Percentiles rank a stretch among this genome's conserved stretches.
phyloP scores from a whole-genome alignment of 441 rosid genomes.

The Mallotus japonicus region DNA sequence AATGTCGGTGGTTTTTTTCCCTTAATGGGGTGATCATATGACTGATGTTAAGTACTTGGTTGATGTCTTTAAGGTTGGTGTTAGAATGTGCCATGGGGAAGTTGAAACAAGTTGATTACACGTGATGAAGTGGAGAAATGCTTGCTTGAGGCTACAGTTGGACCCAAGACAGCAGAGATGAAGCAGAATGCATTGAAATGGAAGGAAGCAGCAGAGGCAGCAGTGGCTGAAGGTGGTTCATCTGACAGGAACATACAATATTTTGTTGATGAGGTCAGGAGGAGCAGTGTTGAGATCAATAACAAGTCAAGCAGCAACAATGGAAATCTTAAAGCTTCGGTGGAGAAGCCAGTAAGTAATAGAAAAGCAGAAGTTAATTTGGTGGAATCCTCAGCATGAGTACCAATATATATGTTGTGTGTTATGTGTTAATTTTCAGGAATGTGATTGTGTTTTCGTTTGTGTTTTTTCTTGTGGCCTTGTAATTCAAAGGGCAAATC shows the following conservation, averaged over 20 bases:
- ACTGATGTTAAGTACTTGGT: conserved; percentile 62
- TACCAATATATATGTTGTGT: too few species aligned
- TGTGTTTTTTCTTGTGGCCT: too few species aligned
- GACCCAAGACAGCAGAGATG: conserved; percentile 52
- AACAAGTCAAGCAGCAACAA: neutral
- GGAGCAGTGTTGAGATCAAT: conserved; percentile 21
- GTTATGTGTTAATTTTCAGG: too few species aligned
- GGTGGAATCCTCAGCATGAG: neutral
- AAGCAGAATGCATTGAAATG: conserved; percentile 58
- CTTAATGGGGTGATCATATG: conserved; percentile 88
- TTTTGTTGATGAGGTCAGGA: conserved; percentile 60
- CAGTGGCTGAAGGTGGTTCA: conserved; percentile 67
- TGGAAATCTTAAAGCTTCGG: too few species aligned
- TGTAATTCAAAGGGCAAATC: too few species aligned
- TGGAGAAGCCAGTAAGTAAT: too few species aligned
- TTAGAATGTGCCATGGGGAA: conserved; percentile 63
- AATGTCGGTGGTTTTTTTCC: conserved; percentile 56
- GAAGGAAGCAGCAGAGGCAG: conserved; percentile 65
- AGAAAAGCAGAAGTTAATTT: too few species aligned
- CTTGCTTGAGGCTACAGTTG: conserved; percentile 45
- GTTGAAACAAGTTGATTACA: conserved; percentile 48
- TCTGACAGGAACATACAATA: conserved; percentile 55
- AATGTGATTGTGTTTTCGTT: too few species aligned
- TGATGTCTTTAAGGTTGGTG: conserved; percentile 60
- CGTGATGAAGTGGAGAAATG: conserved; percentile 65